Evolutionary conservation across 163 green algal species (phyloP).

Genomic region (Chlamydomonas reinhardtii): DNA sequence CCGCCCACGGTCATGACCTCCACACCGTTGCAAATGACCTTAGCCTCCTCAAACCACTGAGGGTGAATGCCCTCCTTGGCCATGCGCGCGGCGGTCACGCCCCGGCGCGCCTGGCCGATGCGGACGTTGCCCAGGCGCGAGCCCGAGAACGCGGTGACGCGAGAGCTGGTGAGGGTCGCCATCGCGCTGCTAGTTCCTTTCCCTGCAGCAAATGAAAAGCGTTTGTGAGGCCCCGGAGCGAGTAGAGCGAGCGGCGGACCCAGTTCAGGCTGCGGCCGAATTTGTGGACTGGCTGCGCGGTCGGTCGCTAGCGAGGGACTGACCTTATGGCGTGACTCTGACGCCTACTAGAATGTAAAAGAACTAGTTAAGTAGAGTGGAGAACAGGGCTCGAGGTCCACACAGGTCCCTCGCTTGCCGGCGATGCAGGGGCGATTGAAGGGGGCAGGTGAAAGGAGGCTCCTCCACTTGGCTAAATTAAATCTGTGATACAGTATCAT

Average conservation of each 20-base stretch:
- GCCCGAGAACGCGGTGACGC: slow-evolving; percentile 32
- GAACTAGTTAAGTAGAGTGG: too few relatives aligned
- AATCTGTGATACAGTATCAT: too few relatives aligned
- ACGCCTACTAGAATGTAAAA: too few relatives aligned
- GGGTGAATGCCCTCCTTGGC: slow-evolving; percentile 94
- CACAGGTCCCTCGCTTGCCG: too few relatives aligned
- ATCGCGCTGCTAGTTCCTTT: slow-evolving; percentile 13
- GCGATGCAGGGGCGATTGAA: too few relatives aligned
- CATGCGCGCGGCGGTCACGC: slow-evolving; percentile 53
- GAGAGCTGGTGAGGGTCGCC: slow-evolving; percentile 23
- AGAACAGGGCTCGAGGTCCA: too few relatives aligned
- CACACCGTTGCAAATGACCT: slow-evolving; percentile 89
- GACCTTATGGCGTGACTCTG: neutral
- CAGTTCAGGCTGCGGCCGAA: neutral
- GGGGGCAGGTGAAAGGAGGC: too few relatives aligned
- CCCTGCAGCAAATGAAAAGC: neutral
- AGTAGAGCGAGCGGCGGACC: neutral
- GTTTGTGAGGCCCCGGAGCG: neutral
- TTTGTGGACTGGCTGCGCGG: neutral
- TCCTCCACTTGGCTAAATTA: too few relatives aligned
- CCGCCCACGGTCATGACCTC: slow-evolving; percentile 92
- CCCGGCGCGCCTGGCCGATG: slow-evolving; percentile 26
- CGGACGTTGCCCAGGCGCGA: slow-evolving; percentile 31
- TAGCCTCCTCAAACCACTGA: slow-evolving; percentile 87
- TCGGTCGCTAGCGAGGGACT: neutral